Conservation (phyloP, 164 flowering plant genomes). For the Nymphaea thermarum region DNA sequence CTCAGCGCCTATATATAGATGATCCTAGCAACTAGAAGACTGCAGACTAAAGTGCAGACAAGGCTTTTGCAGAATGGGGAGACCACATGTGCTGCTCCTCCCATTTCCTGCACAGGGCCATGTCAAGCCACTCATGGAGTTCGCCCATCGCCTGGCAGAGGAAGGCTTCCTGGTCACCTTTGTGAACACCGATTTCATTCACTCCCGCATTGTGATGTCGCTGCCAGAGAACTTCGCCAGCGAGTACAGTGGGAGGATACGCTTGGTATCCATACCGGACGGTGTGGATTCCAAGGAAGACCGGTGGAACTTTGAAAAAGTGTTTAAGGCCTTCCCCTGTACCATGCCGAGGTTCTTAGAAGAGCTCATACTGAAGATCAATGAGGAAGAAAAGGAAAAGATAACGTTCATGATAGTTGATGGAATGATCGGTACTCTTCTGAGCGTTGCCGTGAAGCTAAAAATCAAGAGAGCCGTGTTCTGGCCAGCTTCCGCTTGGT, state of each 20-base stretch:
- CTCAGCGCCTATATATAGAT: too few relatives aligned
- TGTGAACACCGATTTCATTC: conserved; percentile 8
- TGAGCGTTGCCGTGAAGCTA: conserved; percentile 16
- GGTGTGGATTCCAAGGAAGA: conserved; percentile 18
- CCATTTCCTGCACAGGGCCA: conserved; percentile 21
- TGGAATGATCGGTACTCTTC: conserved; percentile 6
- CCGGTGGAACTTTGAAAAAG: conserved; percentile 6
- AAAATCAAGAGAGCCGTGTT: conserved; percentile 12
- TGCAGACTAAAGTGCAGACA: too few relatives aligned
- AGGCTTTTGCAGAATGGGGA: conserved; percentile 1
- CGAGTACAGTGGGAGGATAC: neutral
- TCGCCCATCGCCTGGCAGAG: conserved; percentile 15
- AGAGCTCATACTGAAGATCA: conserved; percentile 13
- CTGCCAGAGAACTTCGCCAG: neutral
- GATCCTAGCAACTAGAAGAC: too few relatives aligned
- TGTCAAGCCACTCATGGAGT: conserved; percentile 15
- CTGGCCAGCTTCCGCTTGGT: conserved; percentile 6
- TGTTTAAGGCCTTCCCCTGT: neutral
- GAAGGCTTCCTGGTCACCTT: conserved; percentile 15
- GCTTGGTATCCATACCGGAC: conserved; percentile 23
- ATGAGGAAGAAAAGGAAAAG: neutral
- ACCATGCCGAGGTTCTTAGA: conserved; percentile 21
- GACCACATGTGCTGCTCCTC: conserved; percentile 13
- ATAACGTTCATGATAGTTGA: neutral
- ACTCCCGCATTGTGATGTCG: neutral